Evolutionary conservation across 228 moss, liverwort and hornwort genomes (phyloP).

Genomic region (Sphagnum fallax): DNA sequence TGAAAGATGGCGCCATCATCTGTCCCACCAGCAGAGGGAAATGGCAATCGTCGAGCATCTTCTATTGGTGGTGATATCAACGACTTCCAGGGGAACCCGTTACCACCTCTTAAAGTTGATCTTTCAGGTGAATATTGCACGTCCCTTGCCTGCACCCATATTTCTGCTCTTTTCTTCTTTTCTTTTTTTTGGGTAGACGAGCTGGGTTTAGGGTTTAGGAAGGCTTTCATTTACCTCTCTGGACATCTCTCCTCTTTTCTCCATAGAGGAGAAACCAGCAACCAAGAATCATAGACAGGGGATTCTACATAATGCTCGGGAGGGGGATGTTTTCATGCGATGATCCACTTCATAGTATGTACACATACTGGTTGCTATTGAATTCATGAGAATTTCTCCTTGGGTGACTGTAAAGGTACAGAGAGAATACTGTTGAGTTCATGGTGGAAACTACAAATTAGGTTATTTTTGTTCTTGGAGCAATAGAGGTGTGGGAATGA

Average conservation of each 20-base stretch:
- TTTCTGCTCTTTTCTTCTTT: background rate
- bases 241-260: background rate
- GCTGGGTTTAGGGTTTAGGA: background rate
- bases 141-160: background rate
- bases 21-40: constrained; percentile 22
- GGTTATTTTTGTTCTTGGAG: background rate
- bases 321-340: background rate
- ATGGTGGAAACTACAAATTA: too few relatives aligned
- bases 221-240: background rate
- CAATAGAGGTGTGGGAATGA: background rate
- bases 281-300: background rate
- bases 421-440: too few relatives aligned
- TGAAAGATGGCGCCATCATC: constrained; percentile 12
- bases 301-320: background rate
- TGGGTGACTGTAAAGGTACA: too few relatives aligned
- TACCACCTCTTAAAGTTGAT: constrained; percentile 49
- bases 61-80: constrained; percentile 16
- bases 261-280: background rate
- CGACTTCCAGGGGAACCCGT: constrained; percentile 28
- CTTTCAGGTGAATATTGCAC: constrained; percentile 21
- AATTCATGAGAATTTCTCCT: too few relatives aligned
- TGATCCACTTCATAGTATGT: too few relatives aligned
- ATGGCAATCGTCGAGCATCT: constrained; percentile 17
- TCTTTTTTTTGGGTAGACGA: background rate
- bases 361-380: too few relatives aligned